A percentile compares a stretch with the other conserved stretches of the same genome.
Conservation (phyloP, 306 rosid genomes). For the Begonia loranthoides region DNA sequence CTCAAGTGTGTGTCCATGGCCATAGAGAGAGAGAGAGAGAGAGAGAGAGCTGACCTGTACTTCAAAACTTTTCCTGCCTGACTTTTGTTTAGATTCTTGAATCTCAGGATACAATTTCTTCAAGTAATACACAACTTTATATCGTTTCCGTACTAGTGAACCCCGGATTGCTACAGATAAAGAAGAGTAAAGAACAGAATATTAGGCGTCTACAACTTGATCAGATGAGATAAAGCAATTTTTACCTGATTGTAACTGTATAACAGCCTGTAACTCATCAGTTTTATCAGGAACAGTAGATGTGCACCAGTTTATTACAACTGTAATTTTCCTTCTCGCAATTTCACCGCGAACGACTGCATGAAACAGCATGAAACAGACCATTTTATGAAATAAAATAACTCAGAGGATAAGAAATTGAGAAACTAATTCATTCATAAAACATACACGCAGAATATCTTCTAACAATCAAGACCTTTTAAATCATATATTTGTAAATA, state of each 20-base stretch:
- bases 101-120: conserved; percentile 27
- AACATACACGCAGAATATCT: neutral
- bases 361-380: too few relatives aligned
- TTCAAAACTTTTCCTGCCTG: conserved; percentile 36
- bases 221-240: conserved; percentile 5
- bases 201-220: neutral
- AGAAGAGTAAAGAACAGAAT: neutral
- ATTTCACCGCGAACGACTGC: conserved; percentile 71
- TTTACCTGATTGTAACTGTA: conserved; percentile 53
- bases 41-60: conserved; percentile 32
- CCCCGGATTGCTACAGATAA: conserved; percentile 32
- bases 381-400: neutral
- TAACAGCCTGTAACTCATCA: conserved; percentile 33
- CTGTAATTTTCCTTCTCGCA: conserved; percentile 33
- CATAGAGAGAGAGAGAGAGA: neutral
- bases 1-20: too few relatives aligned
- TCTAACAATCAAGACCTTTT: too few relatives aligned
- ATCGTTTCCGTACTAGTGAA: conserved; percentile 44
- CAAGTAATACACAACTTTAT: conserved; percentile 9
- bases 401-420: neutral
- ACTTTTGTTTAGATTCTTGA: conserved; percentile 23
- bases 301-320: conserved; percentile 24
- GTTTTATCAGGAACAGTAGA: conserved; percentile 30
- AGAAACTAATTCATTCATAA: neutral
- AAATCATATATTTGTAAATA: too few relatives aligned